Evolutionary conservation across 2,329 filamentous ascomycete species (phyloP), one percentile per base, ranked within the genome.

Genomic region (Pseudocercospora fijiensis): DNA sequence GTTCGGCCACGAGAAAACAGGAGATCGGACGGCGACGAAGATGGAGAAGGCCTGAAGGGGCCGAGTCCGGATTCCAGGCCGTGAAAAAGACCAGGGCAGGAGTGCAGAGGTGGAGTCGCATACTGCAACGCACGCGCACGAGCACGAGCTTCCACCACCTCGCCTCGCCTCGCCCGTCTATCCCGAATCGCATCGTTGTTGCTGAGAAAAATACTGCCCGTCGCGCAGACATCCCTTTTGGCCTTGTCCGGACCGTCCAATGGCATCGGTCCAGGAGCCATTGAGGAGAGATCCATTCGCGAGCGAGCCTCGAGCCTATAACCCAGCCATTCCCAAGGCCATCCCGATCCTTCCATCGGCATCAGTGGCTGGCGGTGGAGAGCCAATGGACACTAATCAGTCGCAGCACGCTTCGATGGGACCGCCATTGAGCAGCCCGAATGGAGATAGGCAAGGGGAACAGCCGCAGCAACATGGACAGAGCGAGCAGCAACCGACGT

Each of bases 181-280:
- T 47, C 7, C 10, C 13, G 43, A 20, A 47, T 47, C 43, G 22
- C 43, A 20, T 47, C 43, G 10, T 47, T 24, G 1, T n/a, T 13
- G 18, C 45, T 24, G 6, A 24, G 18, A 2, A 24, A 49, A 22
- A 49, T 8, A 49, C 45, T 20, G 45, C 45, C 45, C 20, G 22
- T 11, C 18, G 45, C 45, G 18, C 18, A 49, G 18, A 24, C 45
- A n/a, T 49, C 22, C 22, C 45, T 4, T 22, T 8, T 49, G 8
- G 8, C 45, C 3, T 22, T 24, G 18, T 18, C 18, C 3, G 10
- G 4, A 16, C 16, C 52, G 18, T 56, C 52, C 67, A 60, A 82
- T 82, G 80, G 79, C 80, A 62, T 78, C 79, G 43, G 76, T 80
- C 62, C 75, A 77, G 60, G 78, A 80, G 53, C 72, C 75, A 62